Conservation (phyloP, 2,329 filamentous ascomycete species). For the Pseudopyricularia cyperi region DNA sequence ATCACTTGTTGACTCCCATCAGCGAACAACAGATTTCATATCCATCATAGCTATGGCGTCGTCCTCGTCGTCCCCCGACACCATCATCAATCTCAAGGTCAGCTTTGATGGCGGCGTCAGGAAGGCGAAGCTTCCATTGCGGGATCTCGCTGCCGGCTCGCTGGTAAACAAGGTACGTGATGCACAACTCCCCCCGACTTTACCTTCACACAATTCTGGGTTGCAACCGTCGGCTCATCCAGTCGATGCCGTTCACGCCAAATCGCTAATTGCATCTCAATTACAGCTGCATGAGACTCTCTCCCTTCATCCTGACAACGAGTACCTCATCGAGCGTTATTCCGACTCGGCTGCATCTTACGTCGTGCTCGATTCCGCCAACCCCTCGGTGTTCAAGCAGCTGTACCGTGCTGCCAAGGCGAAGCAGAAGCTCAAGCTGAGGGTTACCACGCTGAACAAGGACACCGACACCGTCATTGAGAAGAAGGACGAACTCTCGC, state of each 20-base stretch:
- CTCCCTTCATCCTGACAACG: slow-evolving; percentile 45
- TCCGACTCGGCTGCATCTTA: slow-evolving; percentile 82
- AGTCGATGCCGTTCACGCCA: too few relatives aligned
- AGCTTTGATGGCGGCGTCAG: slow-evolving; percentile 61
- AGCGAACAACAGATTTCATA: neutral
- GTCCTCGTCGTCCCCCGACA: slow-evolving; percentile 38
- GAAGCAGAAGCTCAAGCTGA: slow-evolving; percentile 91
- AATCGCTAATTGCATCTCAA: neutral
- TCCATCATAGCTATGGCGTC: slow-evolving; percentile 16
- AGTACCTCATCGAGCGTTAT: slow-evolving; percentile 74
- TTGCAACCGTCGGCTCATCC: neutral
- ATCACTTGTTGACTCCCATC: neutral
- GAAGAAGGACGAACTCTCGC: neutral
- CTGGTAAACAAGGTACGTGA: slow-evolving; percentile 74
- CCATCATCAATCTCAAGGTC: slow-evolving; percentile 76
- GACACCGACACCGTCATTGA: neutral
- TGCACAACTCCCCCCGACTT: neutral
- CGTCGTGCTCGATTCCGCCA: slow-evolving; percentile 64
- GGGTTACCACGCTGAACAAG: slow-evolving; percentile 36
- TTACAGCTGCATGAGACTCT: slow-evolving; percentile 59
- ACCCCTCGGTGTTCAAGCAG: slow-evolving; percentile 84
- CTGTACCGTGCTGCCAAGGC: slow-evolving; percentile 94
- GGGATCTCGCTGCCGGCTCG: slow-evolving; percentile 61
- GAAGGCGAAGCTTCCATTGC: slow-evolving; percentile 80
- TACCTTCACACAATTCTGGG: neutral